Conservation (phyloP, 2,329 filamentous ascomycete genomes). For the Microascus cirrosus region DNA sequence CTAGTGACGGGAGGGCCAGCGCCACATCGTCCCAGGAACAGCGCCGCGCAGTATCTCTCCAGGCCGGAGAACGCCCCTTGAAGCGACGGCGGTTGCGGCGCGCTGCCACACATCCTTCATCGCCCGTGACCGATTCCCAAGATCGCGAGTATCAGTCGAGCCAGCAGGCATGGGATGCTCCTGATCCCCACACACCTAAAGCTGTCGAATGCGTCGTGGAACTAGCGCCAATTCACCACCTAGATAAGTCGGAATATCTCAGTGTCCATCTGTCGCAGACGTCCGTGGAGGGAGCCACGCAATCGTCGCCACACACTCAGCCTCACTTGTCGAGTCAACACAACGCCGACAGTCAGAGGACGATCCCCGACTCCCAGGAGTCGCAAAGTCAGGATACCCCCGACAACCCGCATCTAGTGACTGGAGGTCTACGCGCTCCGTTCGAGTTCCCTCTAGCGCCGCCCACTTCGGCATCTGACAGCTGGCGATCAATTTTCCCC, state of each 20-base stretch:
- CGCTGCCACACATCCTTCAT: constrained; percentile 15
- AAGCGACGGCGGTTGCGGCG: constrained; percentile 12
- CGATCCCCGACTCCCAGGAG: constrained; percentile 33
- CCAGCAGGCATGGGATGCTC: constrained; percentile 8
- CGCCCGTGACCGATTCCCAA: constrained; percentile 14
- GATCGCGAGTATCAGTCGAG: constrained; percentile 11
- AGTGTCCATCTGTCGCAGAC: constrained; percentile 18
- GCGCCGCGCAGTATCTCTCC: not conserved
- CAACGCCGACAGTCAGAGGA: constrained; percentile 20
- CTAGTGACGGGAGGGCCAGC: not conserved
- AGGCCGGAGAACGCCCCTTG: constrained; percentile 6
- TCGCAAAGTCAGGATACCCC: constrained; percentile 1
- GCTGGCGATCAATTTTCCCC: not conserved
- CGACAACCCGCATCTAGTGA: constrained; percentile 13
- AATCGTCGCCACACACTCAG: constrained; percentile 9
- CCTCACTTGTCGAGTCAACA: constrained; percentile 15
- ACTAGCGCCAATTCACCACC: constrained; percentile 16
- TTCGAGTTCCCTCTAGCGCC: constrained; percentile 4
- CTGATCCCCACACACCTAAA: constrained; percentile 6
- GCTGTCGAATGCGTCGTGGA: constrained; percentile 14
- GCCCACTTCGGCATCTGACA: not conserved
- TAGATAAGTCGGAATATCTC: constrained; percentile 22
- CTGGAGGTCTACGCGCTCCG: constrained; percentile 6
- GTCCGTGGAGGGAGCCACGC: constrained; percentile 15
- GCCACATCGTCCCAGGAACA: constrained; percentile 1